These are phyloP conservation scores for Pyricularia sp. DNA, from an alignment of 2,329 filamentous ascomycete species.

Conservation along the genomic window DNA sequence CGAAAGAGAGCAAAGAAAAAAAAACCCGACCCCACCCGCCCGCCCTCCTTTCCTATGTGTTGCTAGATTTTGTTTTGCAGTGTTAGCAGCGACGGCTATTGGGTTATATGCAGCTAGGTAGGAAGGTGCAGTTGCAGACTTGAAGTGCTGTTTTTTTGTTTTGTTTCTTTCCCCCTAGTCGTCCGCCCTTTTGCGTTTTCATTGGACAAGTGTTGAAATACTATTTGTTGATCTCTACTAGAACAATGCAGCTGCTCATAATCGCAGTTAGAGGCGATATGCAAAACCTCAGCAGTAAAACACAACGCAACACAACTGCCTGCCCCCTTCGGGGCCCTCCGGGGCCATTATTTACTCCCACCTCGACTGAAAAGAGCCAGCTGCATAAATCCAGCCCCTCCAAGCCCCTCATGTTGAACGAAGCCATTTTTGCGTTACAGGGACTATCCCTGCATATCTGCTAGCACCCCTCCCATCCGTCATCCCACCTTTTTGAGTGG, in stretches of 20 bases:
- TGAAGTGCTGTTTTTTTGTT: no score
- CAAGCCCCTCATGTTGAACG: background rate
- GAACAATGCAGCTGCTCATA: no score
- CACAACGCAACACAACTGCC: background rate
- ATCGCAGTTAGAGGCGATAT: no score
- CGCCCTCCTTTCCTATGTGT: background rate
- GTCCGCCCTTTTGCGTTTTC: no score
- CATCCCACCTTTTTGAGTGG: background rate
- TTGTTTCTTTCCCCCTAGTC: no score
- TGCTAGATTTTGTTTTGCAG: background rate
- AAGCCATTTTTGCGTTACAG: background rate
- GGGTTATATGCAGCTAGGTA: no score
- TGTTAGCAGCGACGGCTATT: background rate
- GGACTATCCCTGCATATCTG: background rate
- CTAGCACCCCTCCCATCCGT: background rate
- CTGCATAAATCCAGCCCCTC: background rate
- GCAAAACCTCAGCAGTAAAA: background rate
- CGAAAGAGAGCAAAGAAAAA: no score
- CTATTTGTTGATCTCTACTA: no score
- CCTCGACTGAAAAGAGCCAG: background rate
- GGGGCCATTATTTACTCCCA: background rate
- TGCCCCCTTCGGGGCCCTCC: no score
- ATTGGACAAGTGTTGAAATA: no score
- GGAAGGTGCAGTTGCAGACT: no score
- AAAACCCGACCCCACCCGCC: background rate